Evolutionary conservation across 495 filamentous ascomycete genomes (phyloP), one percentile per base, ranked within the genome.

Genomic region (Penicillium lagena): DNA sequence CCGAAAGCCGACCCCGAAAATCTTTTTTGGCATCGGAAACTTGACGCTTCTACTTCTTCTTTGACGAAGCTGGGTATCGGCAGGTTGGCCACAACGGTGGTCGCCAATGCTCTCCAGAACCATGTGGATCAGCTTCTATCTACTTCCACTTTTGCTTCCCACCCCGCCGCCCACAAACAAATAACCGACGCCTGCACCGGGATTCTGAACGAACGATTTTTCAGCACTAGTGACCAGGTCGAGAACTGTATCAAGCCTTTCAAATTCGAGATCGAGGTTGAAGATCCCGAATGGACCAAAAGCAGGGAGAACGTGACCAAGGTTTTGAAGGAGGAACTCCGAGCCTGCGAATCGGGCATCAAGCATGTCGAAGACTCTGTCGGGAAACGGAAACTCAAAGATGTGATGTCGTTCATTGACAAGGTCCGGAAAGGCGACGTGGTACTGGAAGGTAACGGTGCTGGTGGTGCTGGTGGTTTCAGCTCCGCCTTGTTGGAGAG

Each of bases 161-260:
- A 99, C 53, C 93, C 93, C 0, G 94, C 89, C 41, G 94, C 91
- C 11, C 82, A 87, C 38, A 84, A 90, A 63, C 89, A 89, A 33
- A 96, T 97, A 54, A 87, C 78, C 27, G 88, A 95, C 51, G 91
- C 93, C 4, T 87, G 86, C 13, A 83, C 84, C 1, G 81, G 80
- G 31, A 96, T 97, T 37, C 66, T 99, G 12, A 93, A 90, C 48
- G 93, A 99, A 47, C 81, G 90, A 2, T 95, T 94, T 52, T 96
- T 95, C 68, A 89, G 88, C 58, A 97, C 94, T 2, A 89, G 85
- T 51, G 93, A 99, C 58, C 91, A 96, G 61, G 89, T 99, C n/a
- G 93, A 99, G 63, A 96, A 96, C 57, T 97, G 93, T 59, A 91
- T 99, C 71, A 99, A 99, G 61, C 93, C 93, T 2, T 99, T 90